Evolutionary conservation across 164 flowering plant species (phyloP).

Genomic region (Buxus sempervirens): DNA sequence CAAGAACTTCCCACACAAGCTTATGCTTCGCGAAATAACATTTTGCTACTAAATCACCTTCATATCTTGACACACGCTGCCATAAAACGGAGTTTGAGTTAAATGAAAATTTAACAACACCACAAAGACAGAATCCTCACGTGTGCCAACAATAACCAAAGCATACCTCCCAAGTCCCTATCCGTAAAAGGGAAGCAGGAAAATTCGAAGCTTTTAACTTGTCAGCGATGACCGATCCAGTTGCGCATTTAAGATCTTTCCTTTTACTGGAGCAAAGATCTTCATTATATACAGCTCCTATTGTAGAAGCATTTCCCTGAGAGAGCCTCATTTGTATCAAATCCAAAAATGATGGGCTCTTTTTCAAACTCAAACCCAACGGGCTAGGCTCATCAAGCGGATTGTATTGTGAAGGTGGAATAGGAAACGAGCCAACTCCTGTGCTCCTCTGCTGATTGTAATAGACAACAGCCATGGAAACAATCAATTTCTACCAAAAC

Average conservation of each 20-base stretch:
- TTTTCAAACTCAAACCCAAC: conserved; percentile 64
- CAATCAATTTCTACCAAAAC: neutral
- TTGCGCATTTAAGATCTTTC: conserved; percentile 35
- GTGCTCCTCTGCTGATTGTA: conserved; percentile 33
- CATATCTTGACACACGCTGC: conserved; percentile 75
- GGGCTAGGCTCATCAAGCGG: conserved; percentile 87
- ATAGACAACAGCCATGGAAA: neutral
- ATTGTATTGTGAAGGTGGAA: conserved; percentile 48
- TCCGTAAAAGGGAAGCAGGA: conserved; percentile 59
- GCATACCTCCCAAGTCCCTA: conserved; percentile 78
- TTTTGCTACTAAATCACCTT: conserved; percentile 88
- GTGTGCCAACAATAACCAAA: too few species aligned
- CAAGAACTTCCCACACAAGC: conserved; percentile 92
- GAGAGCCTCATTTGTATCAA: conserved; percentile 75
- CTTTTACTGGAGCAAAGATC: conserved; percentile 26
- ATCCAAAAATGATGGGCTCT: conserved; percentile 78
- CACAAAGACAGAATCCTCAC: too few species aligned
- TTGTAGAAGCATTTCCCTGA: conserved; percentile 33
- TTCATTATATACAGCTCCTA: conserved; percentile 19
- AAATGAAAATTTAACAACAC: too few species aligned
- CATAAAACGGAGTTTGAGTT: conserved; percentile 6
- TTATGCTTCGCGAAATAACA: conserved; percentile 89
- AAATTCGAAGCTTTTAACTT: conserved; percentile 89
- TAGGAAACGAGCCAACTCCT: conserved; percentile 20
- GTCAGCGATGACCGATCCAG: conserved; percentile 35